Evolutionary conservation across 345 rosid species (phyloP), one percentile per base, ranked within the genome.

Genomic region (Eutrema heterophyllum): DNA sequence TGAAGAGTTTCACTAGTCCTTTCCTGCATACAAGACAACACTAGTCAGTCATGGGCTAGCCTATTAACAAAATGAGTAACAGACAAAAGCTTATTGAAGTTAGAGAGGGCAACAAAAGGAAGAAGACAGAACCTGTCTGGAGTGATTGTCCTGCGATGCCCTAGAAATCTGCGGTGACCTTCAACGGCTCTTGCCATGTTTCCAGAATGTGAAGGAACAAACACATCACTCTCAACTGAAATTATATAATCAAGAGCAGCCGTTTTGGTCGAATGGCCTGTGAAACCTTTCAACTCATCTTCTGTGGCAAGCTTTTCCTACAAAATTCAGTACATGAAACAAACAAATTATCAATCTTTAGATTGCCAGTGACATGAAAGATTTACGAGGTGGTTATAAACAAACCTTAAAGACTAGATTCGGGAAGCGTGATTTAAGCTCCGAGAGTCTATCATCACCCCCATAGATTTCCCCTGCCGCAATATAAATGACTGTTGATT

Each of bases 151-250:
- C 80, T 87, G 24, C 87, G 89, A 78, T 95, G 93, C 4, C 97
- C 97, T 68, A 92, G 83, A 81, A 89, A 92, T 81, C 99, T 88
- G 41, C 97, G 93, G 64, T 94, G 97, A 55, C 99, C 99, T 83
- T 94, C 99, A 53, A 94, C 93, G 1, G 93, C 93, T 82, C 92
- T 87, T 41, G 99, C 99, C 99, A 94, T 94, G 79, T 94, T 94
- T 45, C 99, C 97, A 9, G 96, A 92, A 81, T 94, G 81, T 15
- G 97, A 85, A 45, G 97, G 91, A 70, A 94, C 76, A 70, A 94
- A 94, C 70, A 92, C 89, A 77, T 89, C 89, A 75, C 99, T 92
- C 71, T 89, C 91, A 36, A 88, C 78, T 0, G 97, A 95, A 43
- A 95, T 83, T 67, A 95, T 85, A 78, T 95, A 95, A 86, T 95